Evolutionary conservation across 768 basidiomycete genomes (phyloP).

Genomic region (Pisolithus albus): DNA sequence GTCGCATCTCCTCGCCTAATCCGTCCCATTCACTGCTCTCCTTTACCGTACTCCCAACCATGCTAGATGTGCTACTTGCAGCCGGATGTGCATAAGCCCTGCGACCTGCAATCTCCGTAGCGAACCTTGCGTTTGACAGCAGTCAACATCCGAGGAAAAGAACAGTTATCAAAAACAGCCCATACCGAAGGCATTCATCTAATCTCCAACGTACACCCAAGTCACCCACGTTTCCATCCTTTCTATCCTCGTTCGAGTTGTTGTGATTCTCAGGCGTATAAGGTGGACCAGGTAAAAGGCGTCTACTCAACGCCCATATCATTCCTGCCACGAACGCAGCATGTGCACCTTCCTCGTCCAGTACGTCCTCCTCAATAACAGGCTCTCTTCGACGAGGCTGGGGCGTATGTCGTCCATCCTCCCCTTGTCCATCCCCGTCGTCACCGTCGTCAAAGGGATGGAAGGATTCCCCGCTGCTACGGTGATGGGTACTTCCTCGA

Average conservation of each 20-base stretch:
- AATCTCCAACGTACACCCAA: constrained; percentile 58
- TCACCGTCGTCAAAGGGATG: constrained; percentile 26
- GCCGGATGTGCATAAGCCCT: constrained; percentile 37
- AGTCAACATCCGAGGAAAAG: background rate
- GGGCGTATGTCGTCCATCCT: constrained; percentile 20
- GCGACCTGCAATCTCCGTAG: constrained; percentile 74
- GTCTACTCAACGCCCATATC: constrained; percentile 73
- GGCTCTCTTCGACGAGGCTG: constrained; percentile 6
- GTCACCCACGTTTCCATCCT: constrained; percentile 32
- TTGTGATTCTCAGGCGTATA: constrained; percentile 45
- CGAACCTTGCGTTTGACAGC: constrained; percentile 47
- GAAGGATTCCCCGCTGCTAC: constrained; percentile 25
- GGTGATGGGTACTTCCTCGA: background rate
- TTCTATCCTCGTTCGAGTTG: constrained; percentile 12
- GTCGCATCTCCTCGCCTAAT: constrained; percentile 32
- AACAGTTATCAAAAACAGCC: background rate
- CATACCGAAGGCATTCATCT: constrained; percentile 74
- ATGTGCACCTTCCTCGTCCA: constrained; percentile 74
- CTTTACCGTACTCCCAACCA: constrained; percentile 12
- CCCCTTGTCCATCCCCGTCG: constrained; percentile 5
- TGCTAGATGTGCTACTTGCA: constrained; percentile 1
- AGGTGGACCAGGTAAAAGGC: constrained; percentile 67
- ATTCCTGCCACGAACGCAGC: constrained; percentile 84
- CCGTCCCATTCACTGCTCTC: constrained; percentile 49
- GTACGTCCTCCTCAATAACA: constrained; percentile 34